Conservation (phyloP, 176 grass and related monocot species). For the Typha latifolia region DNA sequence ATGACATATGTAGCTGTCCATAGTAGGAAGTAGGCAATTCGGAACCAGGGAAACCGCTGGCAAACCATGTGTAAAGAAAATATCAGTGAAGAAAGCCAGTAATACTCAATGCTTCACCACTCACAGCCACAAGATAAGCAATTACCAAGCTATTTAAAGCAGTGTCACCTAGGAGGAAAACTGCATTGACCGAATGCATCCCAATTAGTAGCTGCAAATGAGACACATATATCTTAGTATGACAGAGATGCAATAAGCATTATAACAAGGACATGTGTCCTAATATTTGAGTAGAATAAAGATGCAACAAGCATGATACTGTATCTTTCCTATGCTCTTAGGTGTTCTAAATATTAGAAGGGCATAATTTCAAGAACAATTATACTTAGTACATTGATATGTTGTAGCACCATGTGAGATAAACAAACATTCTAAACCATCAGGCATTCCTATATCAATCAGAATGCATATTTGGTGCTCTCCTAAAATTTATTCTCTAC, state of each 20-base stretch:
- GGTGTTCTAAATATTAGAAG: no score
- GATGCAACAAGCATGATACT: background rate
- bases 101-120: constrained; percentile 2
- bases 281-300: background rate
- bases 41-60: constrained; percentile 73
- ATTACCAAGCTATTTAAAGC: constrained; percentile 76
- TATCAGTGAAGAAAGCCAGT: constrained; percentile 9
- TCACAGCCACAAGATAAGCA: background rate
- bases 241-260: no score
- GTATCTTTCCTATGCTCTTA: no score
- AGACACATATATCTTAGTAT: background rate
- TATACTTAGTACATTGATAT: no score
- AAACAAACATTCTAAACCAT: no score
- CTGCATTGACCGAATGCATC: constrained; percentile 69
- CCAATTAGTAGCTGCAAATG: constrained; percentile 55
- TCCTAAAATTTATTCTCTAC: no score
- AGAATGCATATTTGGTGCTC: no score
- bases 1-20: constrained; percentile 64
- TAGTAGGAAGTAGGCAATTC: constrained; percentile 67
- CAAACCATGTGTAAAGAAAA: constrained; percentile 10
- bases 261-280: no score
- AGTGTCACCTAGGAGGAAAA: constrained; percentile 69
- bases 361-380: no score
- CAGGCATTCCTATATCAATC: no score
- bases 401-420: no score